These are phyloP conservation scores for Fabrea salina DNA, from an alignment of 169 alveolate species.

Conservation along the genomic window DNA sequence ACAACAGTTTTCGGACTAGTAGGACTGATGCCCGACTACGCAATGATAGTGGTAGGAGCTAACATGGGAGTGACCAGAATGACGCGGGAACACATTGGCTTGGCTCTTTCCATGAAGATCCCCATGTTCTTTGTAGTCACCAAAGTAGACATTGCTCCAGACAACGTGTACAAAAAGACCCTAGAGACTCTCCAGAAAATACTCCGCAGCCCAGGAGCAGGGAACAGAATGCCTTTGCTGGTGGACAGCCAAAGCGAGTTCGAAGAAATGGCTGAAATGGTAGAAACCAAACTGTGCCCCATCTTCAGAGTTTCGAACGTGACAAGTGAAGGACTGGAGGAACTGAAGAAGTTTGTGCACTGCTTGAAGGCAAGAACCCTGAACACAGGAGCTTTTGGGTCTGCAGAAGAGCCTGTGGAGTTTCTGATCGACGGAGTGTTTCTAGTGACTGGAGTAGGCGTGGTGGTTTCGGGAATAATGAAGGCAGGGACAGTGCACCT, in stretches of 20 bases:
- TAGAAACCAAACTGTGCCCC: constrained; percentile 64
- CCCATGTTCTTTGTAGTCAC: constrained; percentile 85
- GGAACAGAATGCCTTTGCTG: constrained; percentile 50
- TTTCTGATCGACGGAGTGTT: constrained; percentile 64
- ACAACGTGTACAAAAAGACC: constrained; percentile 60
- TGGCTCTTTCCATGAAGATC: constrained; percentile 78
- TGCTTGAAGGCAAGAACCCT: constrained; percentile 48
- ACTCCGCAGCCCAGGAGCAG: constrained; percentile 57
- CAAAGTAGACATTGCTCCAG: constrained; percentile 88
- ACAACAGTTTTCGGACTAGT: constrained; percentile 88
- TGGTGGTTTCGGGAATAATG: constrained; percentile 78
- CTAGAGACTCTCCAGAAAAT: constrained; percentile 45
- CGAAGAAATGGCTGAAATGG: constrained; percentile 40
- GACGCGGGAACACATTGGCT: constrained; percentile 89
- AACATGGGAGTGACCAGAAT: constrained; percentile 87
- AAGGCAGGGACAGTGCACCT: constrained; percentile 62
- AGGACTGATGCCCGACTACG: constrained; percentile 82
- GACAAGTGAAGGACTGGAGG: constrained; percentile 76
- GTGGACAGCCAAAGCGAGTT: constrained; percentile 50
- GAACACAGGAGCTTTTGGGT: constrained; percentile 40
- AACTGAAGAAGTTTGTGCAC: constrained; percentile 58
- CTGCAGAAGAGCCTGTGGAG: constrained; percentile 63
- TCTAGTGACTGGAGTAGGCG: constrained; percentile 78
- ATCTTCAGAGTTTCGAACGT: constrained; percentile 80
- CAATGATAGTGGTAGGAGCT: constrained; percentile 85